These are phyloP conservation scores for Leccinum boreale DNA, from an alignment of 768 basidiomycete genomes.

Conservation along the genomic window DNA sequence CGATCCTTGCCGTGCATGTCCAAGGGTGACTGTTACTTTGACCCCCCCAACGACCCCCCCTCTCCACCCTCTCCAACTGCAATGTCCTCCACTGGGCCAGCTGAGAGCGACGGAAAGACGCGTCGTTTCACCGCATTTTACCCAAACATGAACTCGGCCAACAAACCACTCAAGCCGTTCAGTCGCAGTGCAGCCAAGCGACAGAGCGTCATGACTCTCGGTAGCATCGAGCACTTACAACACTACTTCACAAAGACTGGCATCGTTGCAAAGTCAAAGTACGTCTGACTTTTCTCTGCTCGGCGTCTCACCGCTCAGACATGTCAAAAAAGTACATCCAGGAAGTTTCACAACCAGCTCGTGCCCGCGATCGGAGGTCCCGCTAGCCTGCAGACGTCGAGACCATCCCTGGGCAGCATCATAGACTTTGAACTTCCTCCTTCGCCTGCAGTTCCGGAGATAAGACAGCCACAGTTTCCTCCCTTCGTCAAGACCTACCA, in stretches of 20 bases:
- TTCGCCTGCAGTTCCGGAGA: slow-evolving; percentile 55
- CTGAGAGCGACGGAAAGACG: slow-evolving; percentile 40
- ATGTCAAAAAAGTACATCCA: slow-evolving; percentile 33
- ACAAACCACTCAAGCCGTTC: slow-evolving; percentile 81
- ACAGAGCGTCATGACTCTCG: slow-evolving; percentile 89
- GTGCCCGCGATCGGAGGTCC: slow-evolving; percentile 75
- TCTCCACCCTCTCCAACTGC: background rate
- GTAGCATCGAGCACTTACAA: slow-evolving; percentile 95
- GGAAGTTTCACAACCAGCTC: slow-evolving; percentile 56
- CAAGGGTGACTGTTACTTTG: background rate
- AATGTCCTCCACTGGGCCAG: no score
- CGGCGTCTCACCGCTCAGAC: slow-evolving; percentile 4
- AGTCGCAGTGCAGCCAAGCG: slow-evolving; percentile 89
- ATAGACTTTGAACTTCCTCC: slow-evolving; percentile 65
- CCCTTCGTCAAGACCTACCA: slow-evolving; percentile 64
- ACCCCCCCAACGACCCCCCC: slow-evolving; percentile 9
- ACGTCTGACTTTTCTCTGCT: slow-evolving; percentile 27
- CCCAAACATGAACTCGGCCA: slow-evolving; percentile 64
- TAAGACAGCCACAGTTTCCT: slow-evolving; percentile 42
- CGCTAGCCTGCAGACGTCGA: slow-evolving; percentile 37
- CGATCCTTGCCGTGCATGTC: slow-evolving; percentile 58
- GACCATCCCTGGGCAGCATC: slow-evolving; percentile 40
- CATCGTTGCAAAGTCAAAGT: slow-evolving; percentile 69
- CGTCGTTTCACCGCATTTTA: slow-evolving; percentile 77
- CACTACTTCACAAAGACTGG: slow-evolving; percentile 93